Evolutionary conservation across 2,329 filamentous ascomycete species (phyloP), one percentile per base, ranked within the genome.

Genomic region (Pseudogymnoascus sp.): DNA sequence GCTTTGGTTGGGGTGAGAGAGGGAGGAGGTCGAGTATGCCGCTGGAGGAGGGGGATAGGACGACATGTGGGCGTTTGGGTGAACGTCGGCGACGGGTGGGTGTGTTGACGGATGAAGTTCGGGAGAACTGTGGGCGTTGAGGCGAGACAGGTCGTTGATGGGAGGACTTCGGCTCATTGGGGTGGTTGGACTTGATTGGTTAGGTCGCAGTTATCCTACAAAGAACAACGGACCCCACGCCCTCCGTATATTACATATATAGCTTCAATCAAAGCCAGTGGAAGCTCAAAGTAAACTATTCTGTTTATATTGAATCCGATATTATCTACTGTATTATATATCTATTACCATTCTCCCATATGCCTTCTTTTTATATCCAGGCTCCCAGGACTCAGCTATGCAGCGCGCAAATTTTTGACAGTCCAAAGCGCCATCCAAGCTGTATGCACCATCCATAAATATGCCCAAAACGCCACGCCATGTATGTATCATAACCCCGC

Each of bases 81-180:
- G 42, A 31, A 53, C 44, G 44, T 53, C 44, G 44, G 44, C 44
- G 44, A 31, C 23, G 14, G 44, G 44, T 53, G 44, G 44, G 44
- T 28, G 44, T 53, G 44, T 53, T 53, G 44, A 53, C 44, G 44
- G 44, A 53, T 53, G 44, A 53, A 53, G 44, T 53, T 53, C 44
- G 44, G 44, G 44, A 53, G 44, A 53, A 53, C 44, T 53, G 23
- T 53, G 44, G 23, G 23, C 44, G 44, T 53, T 53, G 44, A 28
- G 44, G 44, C 44, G 14, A 50, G 23, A 53, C 44, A 53, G 44
- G 44, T 53, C 23, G 23, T 53, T 53, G 12, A 53, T 53, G 44
- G 44, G 44, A 53, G 44, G 44, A 53, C 44, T 53, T 53, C 44
- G 44, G 44, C 44, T 53, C 44, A 53, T 53, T 53, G 23, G 23